These are phyloP conservation scores for Pseudocercospora crystallina DNA, from an alignment of 2,329 filamentous ascomycete genomes.

Conservation along the genomic window DNA sequence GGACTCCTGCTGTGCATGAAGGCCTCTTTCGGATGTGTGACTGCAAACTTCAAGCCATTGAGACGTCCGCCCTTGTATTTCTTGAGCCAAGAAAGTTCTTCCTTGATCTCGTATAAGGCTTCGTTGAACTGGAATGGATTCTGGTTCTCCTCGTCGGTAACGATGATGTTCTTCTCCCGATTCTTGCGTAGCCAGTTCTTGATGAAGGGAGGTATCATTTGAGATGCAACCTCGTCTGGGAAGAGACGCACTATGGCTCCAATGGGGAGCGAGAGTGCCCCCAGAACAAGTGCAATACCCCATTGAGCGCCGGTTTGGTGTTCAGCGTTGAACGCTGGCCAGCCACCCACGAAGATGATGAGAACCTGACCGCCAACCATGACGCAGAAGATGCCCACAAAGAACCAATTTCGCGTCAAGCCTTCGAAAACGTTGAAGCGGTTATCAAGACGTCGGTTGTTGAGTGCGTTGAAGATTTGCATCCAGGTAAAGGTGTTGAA, in stretches of 20 bases:
- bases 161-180: conserved; percentile 42
- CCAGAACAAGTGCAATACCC: conserved; percentile 82
- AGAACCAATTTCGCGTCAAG: conserved; percentile 81
- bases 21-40: conserved; percentile 71
- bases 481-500: conserved; percentile 99
- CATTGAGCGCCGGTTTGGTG: conserved; percentile 73
- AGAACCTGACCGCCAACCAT: conserved; percentile 89
- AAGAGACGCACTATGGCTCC: conserved; percentile 79
- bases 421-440: conserved; percentile 94
- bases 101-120: conserved; percentile 70
- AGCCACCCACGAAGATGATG: conserved; percentile 83
- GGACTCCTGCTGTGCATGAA: conserved; percentile 64
- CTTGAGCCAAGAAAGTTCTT: conserved; percentile 79
- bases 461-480: conserved; percentile 98
- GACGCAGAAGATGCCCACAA: conserved; percentile 77
- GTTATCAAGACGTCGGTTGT: conserved; percentile 93
- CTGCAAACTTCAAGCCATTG: conserved; percentile 76
- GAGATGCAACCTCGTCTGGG: conserved; percentile 66
- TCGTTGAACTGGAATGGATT: conserved; percentile 62
- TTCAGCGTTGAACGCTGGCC: conserved; percentile 71
- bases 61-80: conserved; percentile 77
- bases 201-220: conserved; percentile 44
- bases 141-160: conserved; percentile 40
- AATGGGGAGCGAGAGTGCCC: conserved; percentile 79
- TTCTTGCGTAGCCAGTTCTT: conserved; percentile 38